These are phyloP conservation scores for Lachnellula suecica DNA, from an alignment of 2,329 filamentous ascomycete genomes.

Conservation along the genomic window DNA sequence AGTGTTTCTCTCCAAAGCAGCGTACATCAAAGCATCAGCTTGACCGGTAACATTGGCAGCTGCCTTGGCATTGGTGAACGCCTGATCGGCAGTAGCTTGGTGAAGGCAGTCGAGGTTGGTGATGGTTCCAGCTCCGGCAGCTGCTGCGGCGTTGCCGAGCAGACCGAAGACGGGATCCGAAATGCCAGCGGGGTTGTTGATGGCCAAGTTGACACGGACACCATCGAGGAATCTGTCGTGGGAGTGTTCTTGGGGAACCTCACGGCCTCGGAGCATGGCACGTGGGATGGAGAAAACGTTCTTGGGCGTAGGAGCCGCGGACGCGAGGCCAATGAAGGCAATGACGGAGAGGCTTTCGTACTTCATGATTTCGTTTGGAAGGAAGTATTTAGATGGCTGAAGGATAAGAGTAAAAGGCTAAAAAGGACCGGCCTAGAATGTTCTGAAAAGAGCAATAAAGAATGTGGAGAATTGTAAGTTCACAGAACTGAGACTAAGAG, in stretches of 20 bases:
- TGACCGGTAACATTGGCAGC: conserved; percentile 51
- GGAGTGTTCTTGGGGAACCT: conserved; percentile 58
- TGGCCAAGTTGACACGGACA: conserved; percentile 42
- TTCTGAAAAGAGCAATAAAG: conserved; percentile 24
- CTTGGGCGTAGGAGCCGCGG: conserved; percentile 29
- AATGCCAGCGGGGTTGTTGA: conserved; percentile 51
- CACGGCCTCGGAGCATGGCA: conserved; percentile 37
- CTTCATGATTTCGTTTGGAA: conserved; percentile 34
- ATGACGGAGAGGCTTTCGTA: conserved; percentile 31
- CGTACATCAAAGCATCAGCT: conserved; percentile 53
- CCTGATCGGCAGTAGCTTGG: conserved; percentile 57
- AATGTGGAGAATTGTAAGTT: conserved; percentile 32
- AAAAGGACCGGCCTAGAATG: conserved; percentile 31
- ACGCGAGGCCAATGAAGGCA: conserved; percentile 29
- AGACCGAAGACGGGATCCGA: conserved; percentile 50
- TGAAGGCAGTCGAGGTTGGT: conserved; percentile 57
- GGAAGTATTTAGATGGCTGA: too few species aligned
- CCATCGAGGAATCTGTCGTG: conserved; percentile 49
- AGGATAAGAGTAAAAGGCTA: conserved; percentile 14
- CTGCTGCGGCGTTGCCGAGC: conserved; percentile 51
- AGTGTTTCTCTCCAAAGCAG: conserved; percentile 60
- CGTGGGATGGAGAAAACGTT: conserved; percentile 27
- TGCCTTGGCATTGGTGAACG: conserved; percentile 60
- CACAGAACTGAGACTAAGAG: conserved; percentile 32
- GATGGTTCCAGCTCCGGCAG: conserved; percentile 46